Evolutionary conservation across 768 basidiomycete genomes (phyloP), one percentile per base, ranked within the genome.

Genomic region (Calocybe gangraenosa): DNA sequence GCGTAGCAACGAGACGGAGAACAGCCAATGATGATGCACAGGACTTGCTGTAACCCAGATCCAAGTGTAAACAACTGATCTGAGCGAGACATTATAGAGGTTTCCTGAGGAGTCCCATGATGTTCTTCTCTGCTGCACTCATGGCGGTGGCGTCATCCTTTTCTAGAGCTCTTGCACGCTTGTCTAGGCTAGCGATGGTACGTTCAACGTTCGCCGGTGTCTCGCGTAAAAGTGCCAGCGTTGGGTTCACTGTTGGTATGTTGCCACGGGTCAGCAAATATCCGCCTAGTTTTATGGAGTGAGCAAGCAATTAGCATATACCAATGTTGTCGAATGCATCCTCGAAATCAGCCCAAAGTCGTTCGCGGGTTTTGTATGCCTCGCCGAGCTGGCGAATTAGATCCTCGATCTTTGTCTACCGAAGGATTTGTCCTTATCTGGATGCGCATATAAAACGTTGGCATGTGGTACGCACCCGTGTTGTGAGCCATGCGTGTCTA

Each of bases 121-220:
- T 49, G 37, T 60, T 58, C 48, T 60, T 58, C 45, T 62, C 64
- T 9, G 54, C 44, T 21, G 49, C 47, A 17, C 47, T 56, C 9
- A 54, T 21, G 8, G 55, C 37, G 21, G 57, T 58, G 20, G 50
- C 51, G 37, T 56, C 57, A 23, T 65, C 65, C 37, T 68, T 70
- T 30, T 68, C 66, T 7, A 76, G 52, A 11, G 57, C 58, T 49
- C 74, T 79, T 49, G 66, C 64, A 47, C 74, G 73, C 60, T 78
- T 81, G 49, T 87, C 83, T 7, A 80, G 63, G 10, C 56, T 59
- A 1, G 69, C 61, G 39, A 83, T 74, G 7, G 69, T 68, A 34
- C 70, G 69, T 54, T 85, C 84, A 23, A 78, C 59, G 36, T 72
- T 70, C 22, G 56, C 67, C 3, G 81, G 79, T n/a, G 76, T 54